A percentile compares a stretch with the other conserved stretches of the same genome.
phyloP scores from a whole-genome alignment of 2,329 filamentous ascomycete species.

The Fusarium sp. region DNA sequence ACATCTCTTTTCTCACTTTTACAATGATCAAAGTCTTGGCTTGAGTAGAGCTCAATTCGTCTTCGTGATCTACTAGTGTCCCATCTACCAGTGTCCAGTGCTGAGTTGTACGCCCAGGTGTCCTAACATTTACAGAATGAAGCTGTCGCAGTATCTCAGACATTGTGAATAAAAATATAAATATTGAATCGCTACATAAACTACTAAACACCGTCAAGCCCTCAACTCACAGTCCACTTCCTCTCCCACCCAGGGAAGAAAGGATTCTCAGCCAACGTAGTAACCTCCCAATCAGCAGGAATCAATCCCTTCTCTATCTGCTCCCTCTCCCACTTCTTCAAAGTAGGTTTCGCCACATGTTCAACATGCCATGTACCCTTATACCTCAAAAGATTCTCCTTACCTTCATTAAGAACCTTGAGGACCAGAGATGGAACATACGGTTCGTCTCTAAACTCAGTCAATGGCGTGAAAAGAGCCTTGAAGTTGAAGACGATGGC shows the following conservation, averaged over 20 bases:
- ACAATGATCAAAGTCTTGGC: not conserved
- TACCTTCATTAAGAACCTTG: slow-evolving; percentile 70
- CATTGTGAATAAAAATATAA: rapidly evolving
- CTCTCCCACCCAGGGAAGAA: slow-evolving; percentile 78
- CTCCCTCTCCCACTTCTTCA: slow-evolving; percentile 72
- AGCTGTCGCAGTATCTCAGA: not conserved
- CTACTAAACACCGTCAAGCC: rapidly evolving
- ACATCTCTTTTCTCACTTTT: not conserved
- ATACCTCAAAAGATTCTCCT: slow-evolving; percentile 78
- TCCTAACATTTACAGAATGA: not conserved
- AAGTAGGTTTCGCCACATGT: slow-evolving; percentile 73
- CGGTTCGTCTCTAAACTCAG: slow-evolving; percentile 76
- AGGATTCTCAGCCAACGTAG: slow-evolving; percentile 79
- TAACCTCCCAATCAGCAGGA: slow-evolving; percentile 70
- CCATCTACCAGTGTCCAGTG: no score
- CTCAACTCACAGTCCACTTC: slow-evolving; percentile 37
- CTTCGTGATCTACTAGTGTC: no score
- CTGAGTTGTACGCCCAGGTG: not conserved
- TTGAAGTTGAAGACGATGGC: slow-evolving; percentile 90
- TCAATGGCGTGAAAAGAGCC: slow-evolving; percentile 80
- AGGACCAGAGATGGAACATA: slow-evolving; percentile 76
- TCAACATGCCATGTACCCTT: slow-evolving; percentile 86
- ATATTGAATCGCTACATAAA: not conserved
- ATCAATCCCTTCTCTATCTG: slow-evolving; percentile 73
- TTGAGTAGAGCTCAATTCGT: no score